A percentile compares a stretch with the other conserved stretches of the same genome.
phyloP scores from a whole-genome alignment of 176 grass and related monocot species.

The Rhynchospora breviuscula region DNA sequence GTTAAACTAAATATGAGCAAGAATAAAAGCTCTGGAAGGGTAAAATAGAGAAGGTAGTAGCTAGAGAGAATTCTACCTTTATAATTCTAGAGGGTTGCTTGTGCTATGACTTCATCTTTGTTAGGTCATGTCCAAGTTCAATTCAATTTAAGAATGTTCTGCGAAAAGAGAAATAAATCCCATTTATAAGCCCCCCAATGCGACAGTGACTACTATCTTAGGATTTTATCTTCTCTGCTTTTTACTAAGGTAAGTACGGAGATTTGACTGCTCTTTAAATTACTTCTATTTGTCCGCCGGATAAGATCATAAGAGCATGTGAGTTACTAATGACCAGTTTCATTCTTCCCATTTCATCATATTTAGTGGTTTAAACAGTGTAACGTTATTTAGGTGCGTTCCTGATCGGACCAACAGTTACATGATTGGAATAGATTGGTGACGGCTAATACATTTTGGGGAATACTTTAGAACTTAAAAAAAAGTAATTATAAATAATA shows the following conservation, averaged over 20 bases:
- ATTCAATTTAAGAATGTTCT: conserved; percentile 27
- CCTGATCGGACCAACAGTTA: not conserved
- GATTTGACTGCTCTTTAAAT: conserved; percentile 20
- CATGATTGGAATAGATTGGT: not conserved
- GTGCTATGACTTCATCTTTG: not conserved
- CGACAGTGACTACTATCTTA: conserved; percentile 11
- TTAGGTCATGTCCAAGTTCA: conserved; percentile 22
- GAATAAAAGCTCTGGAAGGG: too few relatives aligned
- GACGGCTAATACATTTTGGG: not conserved
- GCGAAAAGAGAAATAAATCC: not conserved
- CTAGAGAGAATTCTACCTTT: not conserved
- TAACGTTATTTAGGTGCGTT: not conserved
- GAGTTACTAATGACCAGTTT: not conserved
- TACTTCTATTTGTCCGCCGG: conserved; percentile 11
- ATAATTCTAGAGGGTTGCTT: not conserved
- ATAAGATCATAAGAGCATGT: not conserved
- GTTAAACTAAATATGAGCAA: not conserved
- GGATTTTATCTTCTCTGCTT: conserved; percentile 20
- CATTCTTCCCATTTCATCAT: not conserved
- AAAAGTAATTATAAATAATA: too few relatives aligned
- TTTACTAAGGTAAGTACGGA: conserved; percentile 17
- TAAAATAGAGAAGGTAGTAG: not conserved
- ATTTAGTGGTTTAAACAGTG: not conserved
- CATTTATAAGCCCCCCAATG: not conserved
- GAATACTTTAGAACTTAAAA: too few relatives aligned